Conservation (phyloP, 2,329 filamentous ascomycete species). For the Orbilia quercus region DNA sequence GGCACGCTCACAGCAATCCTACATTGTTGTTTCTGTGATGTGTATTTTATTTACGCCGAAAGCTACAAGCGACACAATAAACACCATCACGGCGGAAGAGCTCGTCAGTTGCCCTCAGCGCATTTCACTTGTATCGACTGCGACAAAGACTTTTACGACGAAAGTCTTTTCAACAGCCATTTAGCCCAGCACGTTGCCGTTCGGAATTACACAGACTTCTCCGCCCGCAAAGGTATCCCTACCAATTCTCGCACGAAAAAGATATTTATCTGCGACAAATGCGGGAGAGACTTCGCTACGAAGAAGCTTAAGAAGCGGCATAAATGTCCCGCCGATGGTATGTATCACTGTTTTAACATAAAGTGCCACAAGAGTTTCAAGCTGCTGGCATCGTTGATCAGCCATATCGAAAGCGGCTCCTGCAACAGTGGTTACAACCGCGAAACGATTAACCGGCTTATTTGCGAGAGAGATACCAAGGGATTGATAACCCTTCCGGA, state of each 20-base stretch:
- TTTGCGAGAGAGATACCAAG: constrained; percentile 27
- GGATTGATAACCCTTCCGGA: constrained; percentile 26
- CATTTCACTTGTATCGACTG: constrained; percentile 27
- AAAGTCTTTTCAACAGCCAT: constrained; percentile 15
- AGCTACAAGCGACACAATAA: constrained; percentile 4
- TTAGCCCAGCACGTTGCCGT: constrained; percentile 5
- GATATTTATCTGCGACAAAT: constrained; percentile 22
- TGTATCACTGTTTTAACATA: constrained; percentile 16
- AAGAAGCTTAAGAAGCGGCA: background rate
- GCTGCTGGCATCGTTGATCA: background rate
- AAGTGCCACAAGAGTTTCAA: constrained; percentile 7
- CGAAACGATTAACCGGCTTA: constrained; percentile 6
- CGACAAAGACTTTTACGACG: constrained; percentile 25
- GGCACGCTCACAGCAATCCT: background rate
- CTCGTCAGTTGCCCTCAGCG: background rate
- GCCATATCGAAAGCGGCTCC: constrained; percentile 34
- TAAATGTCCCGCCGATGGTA: background rate
- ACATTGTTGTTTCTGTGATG: constrained; percentile 28
- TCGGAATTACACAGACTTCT: background rate
- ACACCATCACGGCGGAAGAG: background rate
- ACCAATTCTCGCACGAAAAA: constrained; percentile 7
- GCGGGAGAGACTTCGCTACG: constrained; percentile 16
- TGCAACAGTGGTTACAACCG: constrained; percentile 19
- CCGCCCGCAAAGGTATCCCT: background rate
- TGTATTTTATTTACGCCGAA: background rate